Evolutionary conservation across 2,329 filamentous ascomycete species (phyloP), one percentile per base, ranked within the genome.

Genomic region (Colletotrichum chlorophyti): DNA sequence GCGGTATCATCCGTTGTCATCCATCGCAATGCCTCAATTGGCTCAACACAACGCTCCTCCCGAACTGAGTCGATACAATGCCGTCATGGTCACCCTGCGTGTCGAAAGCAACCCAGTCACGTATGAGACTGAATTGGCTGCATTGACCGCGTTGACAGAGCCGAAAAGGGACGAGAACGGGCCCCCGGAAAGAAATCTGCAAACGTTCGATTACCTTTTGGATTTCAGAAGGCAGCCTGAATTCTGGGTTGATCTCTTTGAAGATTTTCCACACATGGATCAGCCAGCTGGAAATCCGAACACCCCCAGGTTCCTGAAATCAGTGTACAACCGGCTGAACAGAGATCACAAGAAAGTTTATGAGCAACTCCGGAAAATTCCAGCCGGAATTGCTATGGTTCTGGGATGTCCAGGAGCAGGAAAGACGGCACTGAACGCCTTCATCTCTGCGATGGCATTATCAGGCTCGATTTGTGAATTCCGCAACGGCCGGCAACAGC

Each of bases 331-430:
- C 4, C 40, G 35, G 0, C 72, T 79, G 43, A 74, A 79, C 19
- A 27, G 57, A 0, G 72, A 79, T n/a, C 78, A 80, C 27, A 62
- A 61, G 1, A 49, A 61, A 0, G 76, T 76, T 0, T 76, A 78
- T 29, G 24, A 68, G 0, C 69, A 69, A 0, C 66, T 79, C 0
- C 57, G 61, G 2, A 61, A 61, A 1, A 73, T 81, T 10, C 76
- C 76, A 0, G 77, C 74, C n/a, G 74, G 77, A 0, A 59, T 81
- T 1, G 74, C 72, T 24, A 72, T 81, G 43, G 66, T 81, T 1
- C 78, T 78, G 6, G 79, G 79, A 4, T 79, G 79, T 5, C 78
- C 79, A 4, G 78, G 79, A 0, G 73, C 77, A 0, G 79, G 79
- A 0, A 81, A 81, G 46, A 81, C 79, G 0, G 74, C 79, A 31